A percentile compares a stretch with the other conserved stretches of the same genome.
Evolutionary conservation across 2,329 filamentous ascomycete genomes (phyloP).

Genomic region (Teratosphaeria zuluensis): DNA sequence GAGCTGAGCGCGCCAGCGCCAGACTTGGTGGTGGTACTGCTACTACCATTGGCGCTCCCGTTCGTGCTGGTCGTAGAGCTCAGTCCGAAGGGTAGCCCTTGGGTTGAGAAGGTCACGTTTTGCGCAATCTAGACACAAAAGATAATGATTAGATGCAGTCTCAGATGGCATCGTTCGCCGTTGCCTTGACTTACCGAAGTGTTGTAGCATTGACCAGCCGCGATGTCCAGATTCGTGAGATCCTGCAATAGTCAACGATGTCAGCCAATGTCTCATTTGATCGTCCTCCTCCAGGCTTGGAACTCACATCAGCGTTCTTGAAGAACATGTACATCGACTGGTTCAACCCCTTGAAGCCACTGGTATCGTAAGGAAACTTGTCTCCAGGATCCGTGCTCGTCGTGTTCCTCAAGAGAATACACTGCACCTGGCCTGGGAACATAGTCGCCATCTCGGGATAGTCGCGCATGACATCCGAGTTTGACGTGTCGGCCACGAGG

Average conservation of each 20-base stretch:
- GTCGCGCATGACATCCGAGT: constrained; percentile 64
- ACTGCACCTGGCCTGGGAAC: constrained; percentile 63
- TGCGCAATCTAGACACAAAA: constrained; percentile 33
- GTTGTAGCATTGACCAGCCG: constrained; percentile 59
- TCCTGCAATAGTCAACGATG: constrained; percentile 32
- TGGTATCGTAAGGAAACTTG: constrained; percentile 66
- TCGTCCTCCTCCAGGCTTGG: background rate
- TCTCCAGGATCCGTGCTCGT: constrained; percentile 56
- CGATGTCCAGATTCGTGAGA: constrained; percentile 55
- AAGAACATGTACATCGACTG: constrained; percentile 73
- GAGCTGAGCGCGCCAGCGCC: background rate
- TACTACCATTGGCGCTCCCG: constrained; percentile 11
- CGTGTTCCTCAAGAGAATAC: constrained; percentile 69
- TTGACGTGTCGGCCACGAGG: constrained; percentile 65
- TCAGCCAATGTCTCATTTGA: background rate
- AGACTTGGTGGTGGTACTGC: background rate
- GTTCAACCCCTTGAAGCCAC: constrained; percentile 57
- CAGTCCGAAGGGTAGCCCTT: constrained; percentile 35
- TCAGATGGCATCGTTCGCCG: background rate
- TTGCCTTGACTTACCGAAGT: constrained; percentile 33
- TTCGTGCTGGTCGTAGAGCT: constrained; percentile 12
- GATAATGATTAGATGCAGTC: background rate
- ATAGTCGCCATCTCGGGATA: constrained; percentile 45
- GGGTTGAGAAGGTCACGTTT: constrained; percentile 61
- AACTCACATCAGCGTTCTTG: constrained; percentile 46